Percentiles rank a stretch among this genome's conserved stretches.
Evolutionary conservation across 2,329 filamentous ascomycete species (phyloP).

Genomic region (Elsinoe necatrix): DNA sequence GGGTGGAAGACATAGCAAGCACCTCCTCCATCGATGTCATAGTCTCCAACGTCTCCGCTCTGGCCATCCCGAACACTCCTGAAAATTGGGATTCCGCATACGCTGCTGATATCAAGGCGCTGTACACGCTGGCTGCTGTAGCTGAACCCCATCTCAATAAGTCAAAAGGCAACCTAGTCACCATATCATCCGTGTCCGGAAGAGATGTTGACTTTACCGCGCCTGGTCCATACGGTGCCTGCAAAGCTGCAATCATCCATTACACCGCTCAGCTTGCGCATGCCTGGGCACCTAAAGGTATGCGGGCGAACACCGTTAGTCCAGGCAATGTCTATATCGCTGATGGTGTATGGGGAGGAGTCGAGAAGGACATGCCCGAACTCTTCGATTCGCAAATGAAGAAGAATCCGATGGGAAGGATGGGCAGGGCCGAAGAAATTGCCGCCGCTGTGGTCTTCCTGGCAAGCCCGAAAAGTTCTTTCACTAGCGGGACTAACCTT

Average conservation of each 20-base stretch:
- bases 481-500: slow-evolving; percentile 26
- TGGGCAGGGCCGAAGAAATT: slow-evolving; percentile 47
- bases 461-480: slow-evolving; percentile 24
- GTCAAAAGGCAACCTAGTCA: slow-evolving; percentile 30
- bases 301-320: slow-evolving; percentile 31
- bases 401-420: slow-evolving; percentile 22
- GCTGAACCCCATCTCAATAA: slow-evolving; percentile 30
- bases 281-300: slow-evolving; percentile 28
- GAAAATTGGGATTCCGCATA: slow-evolving; percentile 26
- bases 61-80: slow-evolving; percentile 25
- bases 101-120: slow-evolving; percentile 31
- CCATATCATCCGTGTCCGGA: slow-evolving; percentile 31
- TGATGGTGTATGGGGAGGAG: slow-evolving; percentile 31
- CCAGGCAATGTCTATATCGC: slow-evolving; percentile 33
- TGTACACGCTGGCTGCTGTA: slow-evolving; percentile 27
- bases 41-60: slow-evolving; percentile 27
- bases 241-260: slow-evolving; percentile 32
- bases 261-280: slow-evolving; percentile 32
- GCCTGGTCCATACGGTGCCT: slow-evolving; percentile 31
- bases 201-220: slow-evolving; percentile 33
- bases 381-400: slow-evolving; percentile 24
- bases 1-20: slow-evolving; percentile 22
- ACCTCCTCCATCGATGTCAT: slow-evolving; percentile 25
- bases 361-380: slow-evolving; percentile 27
- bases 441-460: slow-evolving; percentile 45